These are phyloP conservation scores for Malassezia dermatis DNA, from an alignment of 1,284 basidiomycete genomes.

Conservation along the genomic window DNA sequence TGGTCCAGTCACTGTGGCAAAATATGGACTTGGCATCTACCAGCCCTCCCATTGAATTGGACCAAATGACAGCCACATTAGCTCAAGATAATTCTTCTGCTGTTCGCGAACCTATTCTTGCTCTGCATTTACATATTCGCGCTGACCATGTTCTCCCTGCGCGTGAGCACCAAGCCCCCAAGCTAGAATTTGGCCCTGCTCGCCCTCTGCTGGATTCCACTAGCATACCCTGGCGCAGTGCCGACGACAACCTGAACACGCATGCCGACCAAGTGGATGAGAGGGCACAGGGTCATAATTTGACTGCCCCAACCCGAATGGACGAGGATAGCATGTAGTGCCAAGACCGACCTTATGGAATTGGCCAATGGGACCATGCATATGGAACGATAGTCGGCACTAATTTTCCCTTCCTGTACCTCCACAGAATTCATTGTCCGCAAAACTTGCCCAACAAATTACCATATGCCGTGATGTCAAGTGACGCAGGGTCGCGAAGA, in stretches of 20 bases:
- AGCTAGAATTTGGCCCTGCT: conserved; percentile 39
- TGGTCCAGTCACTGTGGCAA: conserved; percentile 54
- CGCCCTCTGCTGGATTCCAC: conserved; percentile 17
- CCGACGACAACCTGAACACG: not conserved
- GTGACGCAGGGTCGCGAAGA: not conserved
- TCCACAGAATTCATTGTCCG: not conserved
- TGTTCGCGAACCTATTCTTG: not conserved
- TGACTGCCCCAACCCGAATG: not conserved
- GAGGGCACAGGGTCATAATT: not conserved
- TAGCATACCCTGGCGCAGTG: conserved; percentile 5
- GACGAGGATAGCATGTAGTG: not conserved
- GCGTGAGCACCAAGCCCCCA: conserved; percentile 20
- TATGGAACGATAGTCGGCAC: too few species aligned
- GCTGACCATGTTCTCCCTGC: conserved; percentile 36
- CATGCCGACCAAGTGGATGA: not conserved
- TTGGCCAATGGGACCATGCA: not conserved
- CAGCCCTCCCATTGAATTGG: not conserved
- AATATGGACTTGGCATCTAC: not conserved
- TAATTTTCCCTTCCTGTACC: not conserved
- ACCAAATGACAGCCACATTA: not conserved
- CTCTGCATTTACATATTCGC: not conserved
- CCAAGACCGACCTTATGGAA: not conserved
- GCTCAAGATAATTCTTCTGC: not conserved
- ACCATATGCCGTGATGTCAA: not conserved
- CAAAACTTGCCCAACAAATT: not conserved